These are phyloP conservation scores for Hippophae gyantsensis DNA, from an alignment of 306 rosid species.

Conservation along the genomic window DNA sequence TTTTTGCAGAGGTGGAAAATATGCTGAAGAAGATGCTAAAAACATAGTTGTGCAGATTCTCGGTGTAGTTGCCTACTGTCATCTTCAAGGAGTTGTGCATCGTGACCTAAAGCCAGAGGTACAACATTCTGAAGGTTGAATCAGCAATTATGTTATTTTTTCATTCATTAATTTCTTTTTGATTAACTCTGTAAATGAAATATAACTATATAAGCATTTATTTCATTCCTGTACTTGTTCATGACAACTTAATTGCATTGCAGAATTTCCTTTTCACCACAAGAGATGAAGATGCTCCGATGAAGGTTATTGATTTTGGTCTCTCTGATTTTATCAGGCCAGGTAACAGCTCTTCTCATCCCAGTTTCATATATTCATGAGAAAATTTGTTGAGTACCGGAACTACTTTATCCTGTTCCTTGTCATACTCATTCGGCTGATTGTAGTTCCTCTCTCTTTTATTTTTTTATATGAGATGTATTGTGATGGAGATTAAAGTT, in stretches of 20 bases:
- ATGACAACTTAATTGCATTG: slow-evolving; percentile 7
- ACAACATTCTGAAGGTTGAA: slow-evolving; percentile 15
- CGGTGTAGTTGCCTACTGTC: slow-evolving; percentile 73
- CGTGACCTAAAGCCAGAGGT: slow-evolving; percentile 99
- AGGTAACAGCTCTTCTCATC: slow-evolving; percentile 36
- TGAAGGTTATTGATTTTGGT: slow-evolving; percentile 96
- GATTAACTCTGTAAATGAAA: too few species aligned
- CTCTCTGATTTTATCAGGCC: slow-evolving; percentile 89
- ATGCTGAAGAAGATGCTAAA: slow-evolving; percentile 84
- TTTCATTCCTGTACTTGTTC: too few species aligned
- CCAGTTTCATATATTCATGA: too few species aligned
- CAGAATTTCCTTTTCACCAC: slow-evolving; percentile 91
- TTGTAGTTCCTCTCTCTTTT: too few species aligned
- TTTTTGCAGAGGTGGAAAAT: slow-evolving; percentile 85
- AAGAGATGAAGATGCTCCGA: slow-evolving; percentile 57
- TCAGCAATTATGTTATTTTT: not conserved
- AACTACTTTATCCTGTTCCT: too few species aligned
- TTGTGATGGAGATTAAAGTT: too few species aligned
- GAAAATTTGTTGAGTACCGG: too few species aligned
- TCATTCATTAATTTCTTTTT: not conserved
- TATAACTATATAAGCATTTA: too few species aligned
- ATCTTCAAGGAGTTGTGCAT: slow-evolving; percentile 92
- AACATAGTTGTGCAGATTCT: slow-evolving; percentile 75
- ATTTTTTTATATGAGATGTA: too few species aligned
- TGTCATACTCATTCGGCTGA: too few species aligned